Conservation (phyloP, 164 flowering plant species). For the Stephania japonica region DNA sequence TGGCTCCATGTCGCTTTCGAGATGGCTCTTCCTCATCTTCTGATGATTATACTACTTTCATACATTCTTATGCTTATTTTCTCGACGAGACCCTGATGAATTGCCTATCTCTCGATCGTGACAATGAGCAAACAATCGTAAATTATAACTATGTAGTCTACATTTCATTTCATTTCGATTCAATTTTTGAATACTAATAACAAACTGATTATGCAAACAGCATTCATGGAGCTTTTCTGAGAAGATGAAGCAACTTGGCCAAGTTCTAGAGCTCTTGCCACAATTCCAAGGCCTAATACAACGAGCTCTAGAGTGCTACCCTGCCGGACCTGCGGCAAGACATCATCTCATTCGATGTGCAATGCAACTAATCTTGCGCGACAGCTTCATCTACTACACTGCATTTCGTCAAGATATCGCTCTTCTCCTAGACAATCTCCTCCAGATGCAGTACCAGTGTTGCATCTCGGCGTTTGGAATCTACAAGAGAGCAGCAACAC, state of each 20-base stretch:
- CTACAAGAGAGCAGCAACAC: slow-evolving; percentile 53
- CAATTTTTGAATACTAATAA: no score
- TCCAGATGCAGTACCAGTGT: slow-evolving; percentile 40
- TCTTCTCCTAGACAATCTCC: slow-evolving; percentile 36
- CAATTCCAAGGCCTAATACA: slow-evolving; percentile 51
- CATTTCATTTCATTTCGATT: no score
- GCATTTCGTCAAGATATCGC: slow-evolving; percentile 27
- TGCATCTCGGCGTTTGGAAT: slow-evolving; percentile 34
- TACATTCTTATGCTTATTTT: slow-evolving; percentile 46
- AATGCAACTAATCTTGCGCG: slow-evolving; percentile 50
- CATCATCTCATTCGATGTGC: slow-evolving; percentile 37
- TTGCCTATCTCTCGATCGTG: slow-evolving; percentile 15
- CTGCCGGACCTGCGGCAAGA: slow-evolving; percentile 23
- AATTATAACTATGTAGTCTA: not conserved
- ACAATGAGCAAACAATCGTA: not conserved
- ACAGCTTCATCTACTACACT: slow-evolving; percentile 48
- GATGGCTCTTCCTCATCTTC: slow-evolving; percentile 40
- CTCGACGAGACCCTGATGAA: slow-evolving; percentile 45
- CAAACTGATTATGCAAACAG: not conserved
- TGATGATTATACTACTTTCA: slow-evolving; percentile 32
- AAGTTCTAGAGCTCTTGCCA: slow-evolving; percentile 31
- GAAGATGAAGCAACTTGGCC: slow-evolving; percentile 27
- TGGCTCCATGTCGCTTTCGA: slow-evolving; percentile 44
- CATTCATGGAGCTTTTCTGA: slow-evolving; percentile 8
- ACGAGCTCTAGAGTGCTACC: slow-evolving; percentile 46